Evolutionary conservation across 2,329 filamentous ascomycete genomes (phyloP), one percentile per base, ranked within the genome.

Genomic region (Malbranchea cinnamomea): DNA sequence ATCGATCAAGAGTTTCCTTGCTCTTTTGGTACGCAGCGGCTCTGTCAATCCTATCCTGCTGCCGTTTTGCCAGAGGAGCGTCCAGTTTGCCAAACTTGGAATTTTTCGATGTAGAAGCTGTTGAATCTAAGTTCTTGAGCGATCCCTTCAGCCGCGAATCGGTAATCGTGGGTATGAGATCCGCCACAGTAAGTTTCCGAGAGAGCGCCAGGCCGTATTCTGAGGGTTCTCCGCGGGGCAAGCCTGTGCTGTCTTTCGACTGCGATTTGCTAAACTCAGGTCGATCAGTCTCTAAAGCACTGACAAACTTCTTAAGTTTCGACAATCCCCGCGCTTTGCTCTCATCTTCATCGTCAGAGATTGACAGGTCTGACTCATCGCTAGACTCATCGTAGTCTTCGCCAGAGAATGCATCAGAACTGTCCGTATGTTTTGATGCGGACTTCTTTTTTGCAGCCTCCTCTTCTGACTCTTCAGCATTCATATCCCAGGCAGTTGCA

Each of bases 1-100:
- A 98, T 44, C 83, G 74, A 39, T 81, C 74, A 15, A 98, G 63
- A 0, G 84, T 87, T 53, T 94, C 78, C 46, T 91, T 93, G 29
- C 83, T 85, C 62, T 93, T 85, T 20, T 84, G 74, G 44, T 85
- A 91, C 2, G 89, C 89, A 14, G 74, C 83, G 30, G 65, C 63
- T 30, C 89, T 80, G 46, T 92, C 78, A 10, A 94, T 57, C 28
- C 75, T 74, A 48, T 85, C 84, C 53, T 95, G 87, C 44, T 92
- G 79, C 37, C 85, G 71, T 49, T 80, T 84, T 2, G 82, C 73
- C 4, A 94, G 65, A 9, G 87, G 85, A 2, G 85, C 79, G 17
- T 78, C 74, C 3, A 95, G 67, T 53, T 83, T 91, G 10, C 68
- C 67, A 43, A 63, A 36, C 12, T 59, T 54, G 37, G 63, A 72